phyloP scores from a whole-genome alignment of 2,329 filamentous ascomycete species.

The Trichoderma arundinaceum region DNA sequence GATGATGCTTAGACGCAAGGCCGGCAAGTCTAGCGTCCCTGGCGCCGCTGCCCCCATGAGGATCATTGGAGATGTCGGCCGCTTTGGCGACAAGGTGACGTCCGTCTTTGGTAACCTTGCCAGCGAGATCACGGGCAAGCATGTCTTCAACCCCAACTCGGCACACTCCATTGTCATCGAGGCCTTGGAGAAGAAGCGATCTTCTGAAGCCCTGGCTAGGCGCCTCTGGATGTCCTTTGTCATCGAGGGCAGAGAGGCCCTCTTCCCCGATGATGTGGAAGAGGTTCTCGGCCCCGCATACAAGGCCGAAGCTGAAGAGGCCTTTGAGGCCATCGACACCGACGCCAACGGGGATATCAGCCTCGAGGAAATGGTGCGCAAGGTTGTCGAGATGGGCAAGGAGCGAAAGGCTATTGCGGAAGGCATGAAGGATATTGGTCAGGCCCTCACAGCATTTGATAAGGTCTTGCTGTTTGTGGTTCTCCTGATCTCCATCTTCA shows the following conservation, averaged over 20 bases:
- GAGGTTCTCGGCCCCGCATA: conserved; percentile 84
- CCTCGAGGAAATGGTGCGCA: conserved; percentile 92
- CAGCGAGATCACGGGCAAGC: conserved; percentile 91
- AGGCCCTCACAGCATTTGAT: conserved; percentile 90
- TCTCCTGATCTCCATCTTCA: conserved; percentile 78
- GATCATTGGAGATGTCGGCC: conserved; percentile 76
- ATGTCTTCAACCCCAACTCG: conserved; percentile 91
- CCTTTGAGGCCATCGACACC: conserved; percentile 78
- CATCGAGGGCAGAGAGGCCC: conserved; percentile 80
- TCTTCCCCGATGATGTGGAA: conserved; percentile 79
- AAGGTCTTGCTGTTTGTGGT: conserved; percentile 83
- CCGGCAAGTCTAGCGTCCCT: conserved; percentile 47
- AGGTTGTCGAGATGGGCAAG: conserved; percentile 80
- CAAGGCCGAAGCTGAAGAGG: conserved; percentile 81
- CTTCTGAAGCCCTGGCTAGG: conserved; percentile 89
- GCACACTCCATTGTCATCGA: conserved; percentile 88
- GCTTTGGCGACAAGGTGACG: conserved; percentile 90
- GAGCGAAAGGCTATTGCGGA: conserved; percentile 87
- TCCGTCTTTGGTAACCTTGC: conserved; percentile 92
- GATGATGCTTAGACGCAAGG: conserved; percentile 65
- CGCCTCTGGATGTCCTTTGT: conserved; percentile 99
- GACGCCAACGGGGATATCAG: conserved; percentile 94
- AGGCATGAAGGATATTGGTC: conserved; percentile 97
- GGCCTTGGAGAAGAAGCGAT: conserved; percentile 81
- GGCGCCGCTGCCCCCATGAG: conserved; percentile 78